Conservation (phyloP, 129 eudicot genomes). For the Flaveria sonorensis region DNA sequence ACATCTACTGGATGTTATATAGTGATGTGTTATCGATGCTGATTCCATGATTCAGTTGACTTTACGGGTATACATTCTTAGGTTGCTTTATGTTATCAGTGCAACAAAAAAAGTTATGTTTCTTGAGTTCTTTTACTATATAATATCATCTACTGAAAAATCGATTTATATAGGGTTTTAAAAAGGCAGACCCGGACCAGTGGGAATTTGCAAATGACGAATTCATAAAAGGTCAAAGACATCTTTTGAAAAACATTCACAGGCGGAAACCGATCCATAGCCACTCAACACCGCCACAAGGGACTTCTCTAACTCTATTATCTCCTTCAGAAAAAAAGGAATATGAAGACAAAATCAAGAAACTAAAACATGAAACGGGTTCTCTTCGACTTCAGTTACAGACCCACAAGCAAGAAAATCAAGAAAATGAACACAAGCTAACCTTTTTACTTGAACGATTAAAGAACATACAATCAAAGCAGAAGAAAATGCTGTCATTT, state of each 20-base stretch:
- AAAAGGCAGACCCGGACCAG: slow-evolving; percentile 79
- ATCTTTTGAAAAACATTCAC: slow-evolving; percentile 73
- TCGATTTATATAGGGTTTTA: slow-evolving; percentile 57
- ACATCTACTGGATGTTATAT: background rate
- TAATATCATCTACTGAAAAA: background rate
- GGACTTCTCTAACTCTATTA: slow-evolving; percentile 36
- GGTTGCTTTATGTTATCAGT: slow-evolving; percentile 7
- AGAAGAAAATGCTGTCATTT: slow-evolving; percentile 49
- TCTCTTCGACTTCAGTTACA: slow-evolving; percentile 59
- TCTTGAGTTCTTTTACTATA: background rate
- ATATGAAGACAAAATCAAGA: slow-evolving; percentile 57
- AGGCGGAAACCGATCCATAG: slow-evolving; percentile 87
- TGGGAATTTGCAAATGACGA: slow-evolving; percentile 94
- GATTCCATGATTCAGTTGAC: slow-evolving; percentile 3
- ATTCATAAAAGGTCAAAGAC: slow-evolving; percentile 66
- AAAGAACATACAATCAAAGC: slow-evolving; percentile 47
- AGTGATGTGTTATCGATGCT: background rate
- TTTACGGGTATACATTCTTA: background rate
- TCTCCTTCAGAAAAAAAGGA: slow-evolving; percentile 61
- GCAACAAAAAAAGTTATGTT: background rate
- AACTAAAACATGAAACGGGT: slow-evolving; percentile 52
- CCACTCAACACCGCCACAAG: slow-evolving; percentile 58
- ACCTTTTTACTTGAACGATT: slow-evolving; percentile 46
- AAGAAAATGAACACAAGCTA: slow-evolving; percentile 46
- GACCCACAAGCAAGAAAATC: slow-evolving; percentile 51